Conservation (phyloP, 1,284 basidiomycete genomes). For the Tausonia pullulans region DNA sequence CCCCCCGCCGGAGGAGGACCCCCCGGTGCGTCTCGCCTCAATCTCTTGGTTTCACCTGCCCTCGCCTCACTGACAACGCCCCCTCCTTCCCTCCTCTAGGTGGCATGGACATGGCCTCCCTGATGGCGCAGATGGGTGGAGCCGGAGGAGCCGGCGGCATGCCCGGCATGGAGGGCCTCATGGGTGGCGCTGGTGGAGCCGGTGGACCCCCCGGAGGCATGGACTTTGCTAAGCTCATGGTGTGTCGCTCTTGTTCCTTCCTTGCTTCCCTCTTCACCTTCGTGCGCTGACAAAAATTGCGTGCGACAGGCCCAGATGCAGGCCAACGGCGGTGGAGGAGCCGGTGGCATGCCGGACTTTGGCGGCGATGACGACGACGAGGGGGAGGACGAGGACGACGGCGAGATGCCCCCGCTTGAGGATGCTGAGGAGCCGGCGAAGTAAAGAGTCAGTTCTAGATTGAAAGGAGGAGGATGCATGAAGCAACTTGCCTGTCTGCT, state of each 20-base stretch:
- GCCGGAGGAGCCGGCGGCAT: constrained; percentile 38
- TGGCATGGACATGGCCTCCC: constrained; percentile 16
- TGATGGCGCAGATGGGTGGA: constrained; percentile 28
- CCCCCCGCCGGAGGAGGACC: constrained; percentile 4
- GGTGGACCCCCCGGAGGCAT: constrained; percentile 28
- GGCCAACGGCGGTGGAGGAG: constrained; percentile 21
- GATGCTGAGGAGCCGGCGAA: too few relatives aligned
- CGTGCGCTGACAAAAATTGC: constrained; percentile 9
- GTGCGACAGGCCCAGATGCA: constrained; percentile 15
- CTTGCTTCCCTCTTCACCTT: constrained; percentile 21
- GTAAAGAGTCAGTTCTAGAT: too few relatives aligned
- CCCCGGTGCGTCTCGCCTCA: constrained; percentile 16
- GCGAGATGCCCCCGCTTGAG: constrained; percentile 29
- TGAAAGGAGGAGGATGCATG: too few relatives aligned
- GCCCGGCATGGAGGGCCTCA: constrained; percentile 40
- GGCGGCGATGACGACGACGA: constrained; percentile 29
- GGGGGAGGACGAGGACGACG: constrained; percentile 32
- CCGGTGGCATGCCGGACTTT: constrained; percentile 30
- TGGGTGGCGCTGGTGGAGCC: constrained; percentile 36
- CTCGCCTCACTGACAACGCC: too few relatives aligned
- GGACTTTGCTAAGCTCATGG: constrained; percentile 32
- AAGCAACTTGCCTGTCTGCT: too few relatives aligned
- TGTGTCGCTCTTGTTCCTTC: constrained; percentile 17
- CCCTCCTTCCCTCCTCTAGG: constrained; percentile 14
- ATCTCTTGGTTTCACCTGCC: too few relatives aligned